These are phyloP conservation scores for Erucastrum elatum DNA, from an alignment of 345 rosid genomes.

Conservation along the genomic window DNA sequence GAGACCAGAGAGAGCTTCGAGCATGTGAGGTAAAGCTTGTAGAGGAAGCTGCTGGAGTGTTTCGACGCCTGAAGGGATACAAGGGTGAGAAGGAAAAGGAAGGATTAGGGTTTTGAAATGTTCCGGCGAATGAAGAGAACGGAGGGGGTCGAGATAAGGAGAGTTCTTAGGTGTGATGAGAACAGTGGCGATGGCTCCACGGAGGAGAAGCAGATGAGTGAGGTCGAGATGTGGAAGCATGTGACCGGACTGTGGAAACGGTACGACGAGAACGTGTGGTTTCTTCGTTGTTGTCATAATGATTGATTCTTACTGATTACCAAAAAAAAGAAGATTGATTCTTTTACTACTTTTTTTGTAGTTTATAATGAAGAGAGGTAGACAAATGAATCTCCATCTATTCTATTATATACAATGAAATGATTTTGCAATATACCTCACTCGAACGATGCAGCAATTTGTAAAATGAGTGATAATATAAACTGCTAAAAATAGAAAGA, in stretches of 20 bases:
- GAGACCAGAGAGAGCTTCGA: conserved; percentile 33
- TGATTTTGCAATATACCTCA: no score
- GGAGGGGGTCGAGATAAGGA: conserved; percentile 46
- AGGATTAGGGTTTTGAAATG: conserved; percentile 23
- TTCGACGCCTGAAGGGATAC: conserved; percentile 22
- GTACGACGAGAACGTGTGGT: conserved; percentile 55
- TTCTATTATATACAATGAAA: no score
- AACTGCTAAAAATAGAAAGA: no score
- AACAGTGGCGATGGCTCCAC: conserved; percentile 44
- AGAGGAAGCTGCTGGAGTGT: conserved; percentile 26
- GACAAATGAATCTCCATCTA: not conserved
- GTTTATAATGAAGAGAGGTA: not conserved
- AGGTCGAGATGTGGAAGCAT: conserved; percentile 71
- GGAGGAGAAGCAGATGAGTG: conserved; percentile 47
- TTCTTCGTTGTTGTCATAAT: conserved; percentile 9
- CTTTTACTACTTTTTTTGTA: no score
- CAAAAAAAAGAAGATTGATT: no score
- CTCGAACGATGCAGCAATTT: no score
- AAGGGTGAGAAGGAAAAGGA: conserved; percentile 31
- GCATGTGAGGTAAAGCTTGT: conserved; percentile 23
- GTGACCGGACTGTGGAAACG: conserved; percentile 65
- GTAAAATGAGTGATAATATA: no score
- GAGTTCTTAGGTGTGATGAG: conserved; percentile 51
- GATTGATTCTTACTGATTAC: not conserved
- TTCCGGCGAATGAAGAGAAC: conserved; percentile 26